A percentile compares a stretch with the other conserved stretches of the same genome.
phyloP scores from a whole-genome alignment of 495 filamentous ascomycete species.

The Aspergillus biplanus region DNA sequence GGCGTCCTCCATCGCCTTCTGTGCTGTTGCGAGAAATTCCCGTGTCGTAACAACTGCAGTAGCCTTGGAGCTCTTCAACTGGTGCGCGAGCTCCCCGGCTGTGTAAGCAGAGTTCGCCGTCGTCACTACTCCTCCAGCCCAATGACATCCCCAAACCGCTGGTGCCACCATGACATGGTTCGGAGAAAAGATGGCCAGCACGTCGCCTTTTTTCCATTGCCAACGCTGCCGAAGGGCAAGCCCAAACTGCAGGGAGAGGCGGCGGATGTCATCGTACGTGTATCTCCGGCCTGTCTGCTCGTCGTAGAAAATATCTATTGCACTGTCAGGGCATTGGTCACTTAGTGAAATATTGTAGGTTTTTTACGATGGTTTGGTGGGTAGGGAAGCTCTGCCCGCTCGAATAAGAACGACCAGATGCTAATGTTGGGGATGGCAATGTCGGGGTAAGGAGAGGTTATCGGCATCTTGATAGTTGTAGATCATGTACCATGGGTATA shows the following conservation, averaged over 20 bases:
- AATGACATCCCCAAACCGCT: slow-evolving; percentile 76
- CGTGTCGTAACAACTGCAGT: slow-evolving; percentile 75
- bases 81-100: slow-evolving; percentile 80
- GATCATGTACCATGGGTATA: no score
- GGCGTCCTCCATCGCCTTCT: slow-evolving; percentile 64
- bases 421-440: slow-evolving; percentile 69
- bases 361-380: slow-evolving; percentile 19
- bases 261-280: slow-evolving; percentile 64
- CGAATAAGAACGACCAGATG: slow-evolving; percentile 63
- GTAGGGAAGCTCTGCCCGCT: slow-evolving; percentile 6
- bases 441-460: slow-evolving; percentile 42
- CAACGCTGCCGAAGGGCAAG: slow-evolving; percentile 69
- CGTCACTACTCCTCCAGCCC: slow-evolving; percentile 81
- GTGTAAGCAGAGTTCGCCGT: slow-evolving; percentile 90
- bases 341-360: no score
- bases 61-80: slow-evolving; percentile 79
- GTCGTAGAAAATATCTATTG: slow-evolving; percentile 41
- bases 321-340: background rate
- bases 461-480: background rate
- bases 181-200: slow-evolving; percentile 68
- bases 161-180: slow-evolving; percentile 74
- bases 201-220: slow-evolving; percentile 80
- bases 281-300: slow-evolving; percentile 66
- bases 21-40: slow-evolving; percentile 61
- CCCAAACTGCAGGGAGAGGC: slow-evolving; percentile 67